Conservation (phyloP, 768 basidiomycete species). For the Tylopilus sp. region DNA sequence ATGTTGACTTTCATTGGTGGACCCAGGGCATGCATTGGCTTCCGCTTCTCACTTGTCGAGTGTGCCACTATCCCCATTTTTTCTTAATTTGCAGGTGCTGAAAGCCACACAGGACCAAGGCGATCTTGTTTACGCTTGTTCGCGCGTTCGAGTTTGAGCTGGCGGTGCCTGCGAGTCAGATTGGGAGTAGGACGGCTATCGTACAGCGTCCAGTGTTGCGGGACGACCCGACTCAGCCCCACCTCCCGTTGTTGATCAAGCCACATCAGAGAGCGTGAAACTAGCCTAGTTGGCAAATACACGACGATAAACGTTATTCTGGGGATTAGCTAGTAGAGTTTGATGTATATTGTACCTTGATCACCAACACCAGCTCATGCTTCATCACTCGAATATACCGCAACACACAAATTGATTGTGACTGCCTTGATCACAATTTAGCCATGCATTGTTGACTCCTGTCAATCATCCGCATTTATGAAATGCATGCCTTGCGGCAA, state of each 20-base stretch:
- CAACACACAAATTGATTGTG: no score
- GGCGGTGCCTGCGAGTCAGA: conserved; percentile 44
- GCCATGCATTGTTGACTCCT: no score
- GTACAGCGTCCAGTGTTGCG: conserved; percentile 44
- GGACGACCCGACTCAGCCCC: conserved; percentile 38
- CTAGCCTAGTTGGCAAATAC: no score
- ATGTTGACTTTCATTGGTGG: conserved; percentile 63
- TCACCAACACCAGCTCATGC: no score
- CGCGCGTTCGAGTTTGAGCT: conserved; percentile 52
- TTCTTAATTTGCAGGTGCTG: neutral
- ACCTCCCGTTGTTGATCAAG: conserved; percentile 39
- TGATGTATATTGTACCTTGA: no score
- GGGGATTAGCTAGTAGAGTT: no score
- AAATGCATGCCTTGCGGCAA: no score
- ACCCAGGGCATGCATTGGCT: conserved; percentile 64
- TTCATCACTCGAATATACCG: no score
- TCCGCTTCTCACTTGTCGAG: conserved; percentile 61
- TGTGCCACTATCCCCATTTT: conserved; percentile 24
- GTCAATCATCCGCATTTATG: no score
- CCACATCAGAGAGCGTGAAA: neutral
- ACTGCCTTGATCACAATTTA: no score
- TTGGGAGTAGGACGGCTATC: conserved; percentile 28
- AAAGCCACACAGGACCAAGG: conserved; percentile 33
- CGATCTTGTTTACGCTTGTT: conserved; percentile 46
- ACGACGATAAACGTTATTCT: no score